Base-by-base conservation (phyloP, 352 stramenopile species). In the Hyaloperonospora arabidopsidis region DNA sequence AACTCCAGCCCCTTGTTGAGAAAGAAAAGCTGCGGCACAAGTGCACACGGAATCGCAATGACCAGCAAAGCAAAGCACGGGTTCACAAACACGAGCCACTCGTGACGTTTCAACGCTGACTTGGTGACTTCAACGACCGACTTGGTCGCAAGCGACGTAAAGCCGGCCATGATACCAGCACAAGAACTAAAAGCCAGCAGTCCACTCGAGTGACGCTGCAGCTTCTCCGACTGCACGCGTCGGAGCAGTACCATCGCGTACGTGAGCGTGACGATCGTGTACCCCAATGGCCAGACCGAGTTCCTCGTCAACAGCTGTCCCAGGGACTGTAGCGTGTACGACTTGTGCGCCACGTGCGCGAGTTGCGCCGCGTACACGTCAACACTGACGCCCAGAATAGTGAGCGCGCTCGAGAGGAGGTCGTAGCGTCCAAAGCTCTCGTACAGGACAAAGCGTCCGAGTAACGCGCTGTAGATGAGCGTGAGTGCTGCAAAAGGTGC, bases 401-500 rank as follows among this genome's bases (percentile, higher is more conserved):
- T 87, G 8, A 89, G 61, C 15, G 76, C 65, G 40, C 75, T 84
- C 8, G 79, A 86, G 6, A 80, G 45, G 5, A 81, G 23, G 29
- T 89, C 77, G 15, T 70, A 70, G 1, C 79, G 39, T 10, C 67
- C 48, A 23, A 87, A 78, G 17, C 51, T 62, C 57, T 89, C 79
- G 18, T 66, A 54, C 17, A 89, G 61, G 52, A 87, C 79, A 49
- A 84, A 84, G 25, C 67, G 70, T 21, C 76, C 79, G 17, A 89
- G 70, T 21, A 87, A 39, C 19, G 79, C 79, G 32, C 75, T 89
- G 65, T 89, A 87, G 54, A 89, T 86, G 47, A 89, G 70, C 28
- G 79, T 89, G 39, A 89, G 76, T 23, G 79, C 79, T 11, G 79
- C 79, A 32, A 89, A 89, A n/a, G 79, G 79, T 12, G 79, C 79